A percentile compares a stretch with the other conserved stretches of the same genome.
Evolutionary conservation across 352 stramenopile genomes (phyloP).

Genomic region (Globisporangium cystogenes): DNA sequence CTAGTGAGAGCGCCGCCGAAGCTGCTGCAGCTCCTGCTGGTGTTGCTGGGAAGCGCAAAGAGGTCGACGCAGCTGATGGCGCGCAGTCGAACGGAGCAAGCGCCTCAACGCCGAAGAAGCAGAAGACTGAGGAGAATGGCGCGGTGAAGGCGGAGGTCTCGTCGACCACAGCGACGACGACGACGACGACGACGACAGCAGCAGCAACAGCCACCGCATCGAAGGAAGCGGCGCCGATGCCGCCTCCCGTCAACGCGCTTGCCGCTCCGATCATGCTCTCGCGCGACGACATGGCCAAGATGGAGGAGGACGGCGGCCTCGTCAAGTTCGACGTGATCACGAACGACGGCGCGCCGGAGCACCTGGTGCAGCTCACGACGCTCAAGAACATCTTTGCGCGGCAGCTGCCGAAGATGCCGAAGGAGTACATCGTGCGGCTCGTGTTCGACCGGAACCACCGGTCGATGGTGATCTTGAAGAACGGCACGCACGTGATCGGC

Average conservation of each 20-base stretch:
- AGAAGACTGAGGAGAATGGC: constrained; percentile 7
- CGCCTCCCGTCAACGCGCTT: background rate
- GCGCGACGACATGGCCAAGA: constrained; percentile 85
- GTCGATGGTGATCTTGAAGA: constrained; percentile 93
- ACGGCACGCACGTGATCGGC: constrained; percentile 91
- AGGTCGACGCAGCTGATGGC: background rate
- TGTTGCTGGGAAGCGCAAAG: constrained; percentile 10
- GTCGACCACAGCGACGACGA: too few species aligned
- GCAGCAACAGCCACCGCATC: background rate
- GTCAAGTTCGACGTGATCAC: constrained; percentile 88
- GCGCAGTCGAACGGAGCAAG: background rate
- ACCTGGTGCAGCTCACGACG: constrained; percentile 91
- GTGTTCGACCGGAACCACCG: constrained; percentile 96
- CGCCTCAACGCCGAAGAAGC: constrained; percentile 4
- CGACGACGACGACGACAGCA: background rate
- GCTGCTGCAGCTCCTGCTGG: too few species aligned
- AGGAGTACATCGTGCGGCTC: constrained; percentile 98
- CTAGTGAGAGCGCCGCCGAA: background rate
- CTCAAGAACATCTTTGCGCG: constrained; percentile 98
- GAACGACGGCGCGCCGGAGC: constrained; percentile 86
- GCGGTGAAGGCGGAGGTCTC: constrained; percentile 4
- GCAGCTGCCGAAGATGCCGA: constrained; percentile 99
- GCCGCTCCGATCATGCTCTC: constrained; percentile 59
- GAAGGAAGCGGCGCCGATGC: background rate
- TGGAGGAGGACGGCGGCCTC: constrained; percentile 73